Evolutionary conservation across 2,329 filamentous ascomycete genomes (phyloP).

Genomic region (Trichoderma sp.): DNA sequence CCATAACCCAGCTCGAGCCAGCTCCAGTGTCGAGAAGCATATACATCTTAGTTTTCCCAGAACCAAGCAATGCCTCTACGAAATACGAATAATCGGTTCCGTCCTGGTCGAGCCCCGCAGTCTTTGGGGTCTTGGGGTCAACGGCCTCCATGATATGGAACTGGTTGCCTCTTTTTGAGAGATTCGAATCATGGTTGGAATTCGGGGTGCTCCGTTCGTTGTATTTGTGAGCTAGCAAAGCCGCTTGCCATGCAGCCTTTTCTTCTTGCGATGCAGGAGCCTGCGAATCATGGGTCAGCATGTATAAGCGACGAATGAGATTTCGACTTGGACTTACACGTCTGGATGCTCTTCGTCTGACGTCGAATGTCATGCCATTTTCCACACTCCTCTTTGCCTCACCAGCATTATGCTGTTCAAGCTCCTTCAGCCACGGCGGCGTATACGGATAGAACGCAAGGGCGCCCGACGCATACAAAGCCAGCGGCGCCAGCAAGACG

Average conservation of each 20-base stretch:
- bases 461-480: slow-evolving; percentile 48
- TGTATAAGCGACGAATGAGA: background rate
- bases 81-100: slow-evolving; percentile 69
- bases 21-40: slow-evolving; percentile 69
- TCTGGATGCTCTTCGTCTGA: slow-evolving; percentile 40
- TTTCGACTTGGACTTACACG: background rate
- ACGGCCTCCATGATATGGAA: slow-evolving; percentile 51
- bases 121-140: slow-evolving; percentile 48
- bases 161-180: slow-evolving; percentile 45
- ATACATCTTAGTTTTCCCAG: slow-evolving; percentile 53
- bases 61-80: slow-evolving; percentile 57
- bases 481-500: slow-evolving; percentile 46
- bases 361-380: slow-evolving; percentile 41
- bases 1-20: slow-evolving; percentile 82
- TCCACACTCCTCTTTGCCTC: slow-evolving; percentile 31
- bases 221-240: slow-evolving; percentile 24
- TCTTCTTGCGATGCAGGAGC: slow-evolving; percentile 35
- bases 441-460: slow-evolving; percentile 52
- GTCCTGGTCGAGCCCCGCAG: slow-evolving; percentile 62
- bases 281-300: slow-evolving; percentile 30
- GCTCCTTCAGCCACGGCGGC: slow-evolving; percentile 39
- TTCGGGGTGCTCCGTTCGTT: background rate
- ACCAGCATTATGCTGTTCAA: slow-evolving; percentile 28
- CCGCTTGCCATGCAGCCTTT: slow-evolving; percentile 38
- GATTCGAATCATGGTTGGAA: background rate